These are phyloP conservation scores for Claviceps sp. DNA, from an alignment of 2,329 filamentous ascomycete genomes.

Conservation along the genomic window DNA sequence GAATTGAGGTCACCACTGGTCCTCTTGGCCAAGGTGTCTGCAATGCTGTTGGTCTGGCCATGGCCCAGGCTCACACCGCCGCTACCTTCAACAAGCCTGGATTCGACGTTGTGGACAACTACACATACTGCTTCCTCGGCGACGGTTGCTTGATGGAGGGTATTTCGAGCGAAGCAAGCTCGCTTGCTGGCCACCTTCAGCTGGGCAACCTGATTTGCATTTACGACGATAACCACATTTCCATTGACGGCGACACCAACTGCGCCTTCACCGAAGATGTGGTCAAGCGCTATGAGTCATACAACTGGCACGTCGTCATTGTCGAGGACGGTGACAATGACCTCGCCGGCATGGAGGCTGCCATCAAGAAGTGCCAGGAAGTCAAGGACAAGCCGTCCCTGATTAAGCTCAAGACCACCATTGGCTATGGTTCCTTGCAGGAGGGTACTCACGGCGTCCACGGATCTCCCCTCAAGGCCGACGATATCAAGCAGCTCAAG, in stretches of 20 bases:
- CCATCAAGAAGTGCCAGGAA: conserved; percentile 70
- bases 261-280: conserved; percentile 96
- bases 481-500: conserved; percentile 92
- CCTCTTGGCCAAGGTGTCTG: conserved; percentile 94
- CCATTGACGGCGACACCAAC: conserved; percentile 87
- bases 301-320: conserved; percentile 84
- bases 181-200: conserved; percentile 88
- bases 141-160: conserved; percentile 99
- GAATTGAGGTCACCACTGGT: conserved; percentile 95
- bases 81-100: conserved; percentile 94
- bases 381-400: conserved; percentile 94
- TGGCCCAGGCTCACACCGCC: conserved; percentile 84
- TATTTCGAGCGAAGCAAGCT: conserved; percentile 84
- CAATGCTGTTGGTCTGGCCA: conserved; percentile 95
- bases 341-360: conserved; percentile 74
- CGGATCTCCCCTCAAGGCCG: conserved; percentile 87
- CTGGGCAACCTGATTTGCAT: conserved; percentile 93
- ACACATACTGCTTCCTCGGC: conserved; percentile 94
- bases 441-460: conserved; percentile 93
- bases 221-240: conserved; percentile 99
- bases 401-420: conserved; percentile 95
- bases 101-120: conserved; percentile 84
- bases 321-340: conserved; percentile 85
- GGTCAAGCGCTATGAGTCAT: conserved; percentile 83
- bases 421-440: conserved; percentile 87